Evolutionary conservation across 2,329 filamentous ascomycete genomes (phyloP), one percentile per base, ranked within the genome.

Genomic region (Xylariomycetidae sp.): DNA sequence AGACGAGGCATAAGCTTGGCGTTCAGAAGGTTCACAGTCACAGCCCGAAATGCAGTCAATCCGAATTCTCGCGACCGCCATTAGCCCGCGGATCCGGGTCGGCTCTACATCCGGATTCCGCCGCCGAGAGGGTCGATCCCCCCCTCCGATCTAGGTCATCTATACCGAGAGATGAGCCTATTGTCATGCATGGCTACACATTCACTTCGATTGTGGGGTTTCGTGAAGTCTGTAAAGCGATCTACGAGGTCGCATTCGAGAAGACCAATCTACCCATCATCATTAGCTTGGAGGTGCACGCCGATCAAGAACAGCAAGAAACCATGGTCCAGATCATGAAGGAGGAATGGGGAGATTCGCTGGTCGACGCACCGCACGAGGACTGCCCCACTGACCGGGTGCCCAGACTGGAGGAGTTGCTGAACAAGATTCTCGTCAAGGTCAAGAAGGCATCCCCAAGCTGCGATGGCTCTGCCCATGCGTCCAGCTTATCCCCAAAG

Each of bases 271-370:
- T 95, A 14, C 92, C 92, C 1, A 67, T 98, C 25, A 94, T 97
- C 38, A 78, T 97, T 45, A 95, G 88, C 56, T 71, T 97, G 5
- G 92, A 98, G 60, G 86, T 97, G 1, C 90, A 97, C 58, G 83
- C 88, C 11, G 77, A 82, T 40, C 66, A 73, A 2, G 78, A 85
- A 33, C 90, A 97, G 59, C 92, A 98, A 59, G 80, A 88, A 44
- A 74, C 85, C 31, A 96, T 97, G 86, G 89, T 95, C 9, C 76
- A 85, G 36, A 94, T 97, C 43, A 96, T 98, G 84, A 80, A 80
- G 45, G 80, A 95, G 46, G 83, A 86, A 44, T 98, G 89, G 88
- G 75, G 73, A 25, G 80, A 76, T 0, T 64, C 84, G 49, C 69
- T 97, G 5, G 69, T 96, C 9, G 80, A 87, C 15, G 50, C 63